These are phyloP conservation scores for Neotropicomus parvogracilis DNA, from an alignment of 1,284 basidiomycete species.

Conservation along the genomic window DNA sequence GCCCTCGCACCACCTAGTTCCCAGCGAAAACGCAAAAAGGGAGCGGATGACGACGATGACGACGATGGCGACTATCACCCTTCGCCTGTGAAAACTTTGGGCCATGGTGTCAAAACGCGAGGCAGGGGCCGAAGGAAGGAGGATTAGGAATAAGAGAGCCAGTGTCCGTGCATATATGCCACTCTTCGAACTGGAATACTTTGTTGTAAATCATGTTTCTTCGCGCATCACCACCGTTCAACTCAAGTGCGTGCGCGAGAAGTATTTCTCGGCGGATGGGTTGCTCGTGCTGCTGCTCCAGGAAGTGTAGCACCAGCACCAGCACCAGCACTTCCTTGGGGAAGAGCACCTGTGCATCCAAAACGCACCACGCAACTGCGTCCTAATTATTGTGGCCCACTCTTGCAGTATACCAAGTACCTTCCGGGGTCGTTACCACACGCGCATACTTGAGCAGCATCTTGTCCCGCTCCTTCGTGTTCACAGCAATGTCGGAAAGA, in stretches of 20 bases:
- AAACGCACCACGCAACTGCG: no score
- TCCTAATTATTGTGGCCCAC: slow-evolving; percentile 43
- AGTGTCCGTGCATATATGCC: neutral
- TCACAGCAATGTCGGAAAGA: slow-evolving; percentile 73
- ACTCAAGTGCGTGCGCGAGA: no score
- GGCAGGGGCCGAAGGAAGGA: slow-evolving; percentile 25
- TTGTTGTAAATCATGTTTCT: neutral
- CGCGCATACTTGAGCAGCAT: slow-evolving; percentile 82
- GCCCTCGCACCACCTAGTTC: slow-evolving; percentile 9
- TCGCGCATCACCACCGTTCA: neutral
- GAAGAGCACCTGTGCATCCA: no score
- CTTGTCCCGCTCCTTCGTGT: slow-evolving; percentile 84
- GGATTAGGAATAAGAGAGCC: slow-evolving; percentile 4
- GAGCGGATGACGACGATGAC: slow-evolving; percentile 31
- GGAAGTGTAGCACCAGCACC: neutral
- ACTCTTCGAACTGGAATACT: neutral
- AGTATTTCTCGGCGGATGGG: no score
- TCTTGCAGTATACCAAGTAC: slow-evolving; percentile 70
- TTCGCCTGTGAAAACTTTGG: slow-evolving; percentile 36
- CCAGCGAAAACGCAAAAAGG: slow-evolving; percentile 35
- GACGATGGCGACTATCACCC: slow-evolving; percentile 50
- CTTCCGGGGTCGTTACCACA: slow-evolving; percentile 63
- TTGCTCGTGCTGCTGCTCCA: no score
- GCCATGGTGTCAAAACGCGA: slow-evolving; percentile 37
- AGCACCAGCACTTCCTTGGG: no score